Percentiles rank a stretch among this genome's conserved stretches.
Evolutionary conservation across 352 stramenopile genomes (phyloP).

Genomic region (Phytophthora pinifolia): DNA sequence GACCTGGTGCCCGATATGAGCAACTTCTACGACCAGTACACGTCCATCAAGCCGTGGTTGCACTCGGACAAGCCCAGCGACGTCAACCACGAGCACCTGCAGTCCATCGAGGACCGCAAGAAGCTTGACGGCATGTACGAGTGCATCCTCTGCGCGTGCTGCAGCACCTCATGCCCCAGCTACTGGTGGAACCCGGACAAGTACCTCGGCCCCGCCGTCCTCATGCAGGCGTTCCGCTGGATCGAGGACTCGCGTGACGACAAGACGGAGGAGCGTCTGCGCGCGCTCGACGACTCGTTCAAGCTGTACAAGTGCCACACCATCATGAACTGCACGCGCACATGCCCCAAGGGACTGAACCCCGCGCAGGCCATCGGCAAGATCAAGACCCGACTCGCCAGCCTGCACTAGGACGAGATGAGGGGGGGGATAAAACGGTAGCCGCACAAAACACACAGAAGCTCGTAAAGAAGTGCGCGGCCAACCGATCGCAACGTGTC

Average conservation of each 20-base stretch:
- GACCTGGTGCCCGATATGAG: conserved; percentile 99
- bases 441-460: conserved; percentile 13
- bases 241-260: conserved; percentile 99
- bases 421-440: too few species aligned
- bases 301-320: conserved; percentile 99
- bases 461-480: conserved; percentile 21
- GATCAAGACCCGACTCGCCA: conserved; percentile 97
- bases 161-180: conserved; percentile 97
- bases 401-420: too few species aligned
- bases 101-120: conserved; percentile 96
- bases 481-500: conserved; percentile 28
- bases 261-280: conserved; percentile 95
- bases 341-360: conserved; percentile 99
- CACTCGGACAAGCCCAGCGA: conserved; percentile 92
- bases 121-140: conserved; percentile 99
- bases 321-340: conserved; percentile 99
- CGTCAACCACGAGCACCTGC: conserved; percentile 84
- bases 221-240: conserved; percentile 97
- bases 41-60: conserved; percentile 99
- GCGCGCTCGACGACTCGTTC: conserved; percentile 97
- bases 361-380: conserved; percentile 97
- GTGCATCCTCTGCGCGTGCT: conserved; percentile 99
- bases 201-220: conserved; percentile 92
- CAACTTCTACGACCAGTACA: conserved; percentile 99
- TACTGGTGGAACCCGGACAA: conserved; percentile 99